Conservation (phyloP, 305 asterid species). For the Solanum hybrid region DNA sequence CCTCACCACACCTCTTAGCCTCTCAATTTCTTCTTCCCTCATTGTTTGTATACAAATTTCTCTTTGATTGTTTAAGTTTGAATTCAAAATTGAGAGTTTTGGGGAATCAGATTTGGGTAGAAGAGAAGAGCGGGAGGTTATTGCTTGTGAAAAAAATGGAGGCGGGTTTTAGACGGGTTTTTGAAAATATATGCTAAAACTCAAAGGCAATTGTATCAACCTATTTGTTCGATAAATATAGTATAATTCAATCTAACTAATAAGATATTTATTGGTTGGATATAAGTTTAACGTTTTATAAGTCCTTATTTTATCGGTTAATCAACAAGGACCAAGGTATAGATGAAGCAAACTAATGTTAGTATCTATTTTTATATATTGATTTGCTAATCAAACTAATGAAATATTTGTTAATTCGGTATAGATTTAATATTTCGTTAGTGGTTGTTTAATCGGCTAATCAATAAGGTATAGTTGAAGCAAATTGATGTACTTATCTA, state of each 20-base stretch:
- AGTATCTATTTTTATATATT: neutral
- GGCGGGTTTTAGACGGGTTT: neutral
- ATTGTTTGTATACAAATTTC: conserved; percentile 13
- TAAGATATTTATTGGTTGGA: neutral
- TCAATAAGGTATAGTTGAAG: neutral
- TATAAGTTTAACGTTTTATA: neutral
- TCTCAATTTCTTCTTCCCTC: conserved; percentile 90
- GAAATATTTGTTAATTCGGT: neutral
- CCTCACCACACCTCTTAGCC: conserved; percentile 83
- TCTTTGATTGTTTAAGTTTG: neutral
- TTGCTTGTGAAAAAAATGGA: neutral
- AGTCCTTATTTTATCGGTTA: neutral
- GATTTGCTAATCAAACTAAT: neutral
- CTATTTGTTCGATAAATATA: neutral
- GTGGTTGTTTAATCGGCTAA: neutral
- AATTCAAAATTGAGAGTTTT: neutral
- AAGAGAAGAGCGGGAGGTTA: conserved; percentile 6
- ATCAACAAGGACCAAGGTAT: neutral
- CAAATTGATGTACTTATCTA: neutral
- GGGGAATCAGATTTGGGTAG: neutral
- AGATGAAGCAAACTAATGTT: neutral
- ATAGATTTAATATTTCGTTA: neutral
- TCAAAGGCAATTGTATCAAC: neutral
- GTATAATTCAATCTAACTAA: neutral
- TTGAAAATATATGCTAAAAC: neutral